phyloP scores from a whole-genome alignment of 345 rosid species.

The Physaria fendleri region DNA sequence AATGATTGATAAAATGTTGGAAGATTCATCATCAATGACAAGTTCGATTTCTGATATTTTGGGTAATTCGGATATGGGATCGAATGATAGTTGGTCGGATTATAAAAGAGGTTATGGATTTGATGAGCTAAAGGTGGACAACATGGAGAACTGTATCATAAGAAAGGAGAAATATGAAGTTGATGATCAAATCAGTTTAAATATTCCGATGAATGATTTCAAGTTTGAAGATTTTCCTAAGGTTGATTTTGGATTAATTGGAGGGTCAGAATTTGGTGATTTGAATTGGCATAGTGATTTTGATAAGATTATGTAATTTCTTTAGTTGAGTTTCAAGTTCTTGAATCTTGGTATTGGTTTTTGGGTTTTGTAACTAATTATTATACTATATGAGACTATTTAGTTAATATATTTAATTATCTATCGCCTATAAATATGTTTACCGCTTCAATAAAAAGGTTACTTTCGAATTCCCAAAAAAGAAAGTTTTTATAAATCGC shows the following conservation, averaged over 20 bases:
- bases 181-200: not conserved
- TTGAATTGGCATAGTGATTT: too few relatives aligned
- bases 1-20: conserved; percentile 8
- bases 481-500: too few relatives aligned
- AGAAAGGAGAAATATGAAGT: not conserved
- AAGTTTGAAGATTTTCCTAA: not conserved
- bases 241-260: not conserved
- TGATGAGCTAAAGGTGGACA: not conserved
- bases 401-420: too few relatives aligned
- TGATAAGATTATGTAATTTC: too few relatives aligned
- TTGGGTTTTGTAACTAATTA: too few relatives aligned
- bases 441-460: too few relatives aligned
- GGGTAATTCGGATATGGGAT: not conserved
- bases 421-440: too few relatives aligned
- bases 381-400: too few relatives aligned
- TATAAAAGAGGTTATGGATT: not conserved
- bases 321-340: too few relatives aligned
- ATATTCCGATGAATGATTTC: not conserved
- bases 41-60: conserved; percentile 11
- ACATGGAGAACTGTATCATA: not conserved
- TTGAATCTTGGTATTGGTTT: too few relatives aligned
- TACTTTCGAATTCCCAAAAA: too few relatives aligned
- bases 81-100: not conserved
- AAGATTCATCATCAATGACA: conserved; percentile 6
- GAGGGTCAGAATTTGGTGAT: not conserved